Conservation (phyloP, 2,329 filamentous ascomycete genomes). For the Graphiopsis chlorocephala region DNA sequence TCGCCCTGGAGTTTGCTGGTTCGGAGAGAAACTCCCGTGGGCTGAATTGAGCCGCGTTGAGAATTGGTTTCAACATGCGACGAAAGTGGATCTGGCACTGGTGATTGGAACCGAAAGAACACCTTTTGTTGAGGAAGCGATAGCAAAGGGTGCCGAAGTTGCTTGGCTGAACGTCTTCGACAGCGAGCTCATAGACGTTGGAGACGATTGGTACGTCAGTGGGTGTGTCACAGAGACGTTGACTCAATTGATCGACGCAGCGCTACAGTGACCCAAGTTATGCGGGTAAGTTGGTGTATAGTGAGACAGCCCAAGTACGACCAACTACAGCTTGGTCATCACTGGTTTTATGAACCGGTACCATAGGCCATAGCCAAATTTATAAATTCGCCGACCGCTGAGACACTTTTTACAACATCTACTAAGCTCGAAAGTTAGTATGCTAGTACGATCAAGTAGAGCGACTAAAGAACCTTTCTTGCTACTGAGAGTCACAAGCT, state of each 20-base stretch:
- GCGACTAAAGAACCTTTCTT: no score
- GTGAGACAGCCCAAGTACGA: no score
- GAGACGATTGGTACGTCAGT: background rate
- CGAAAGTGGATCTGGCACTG: background rate
- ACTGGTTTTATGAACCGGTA: no score
- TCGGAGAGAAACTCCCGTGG: background rate
- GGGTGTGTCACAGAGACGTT: background rate
- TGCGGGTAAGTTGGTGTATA: no score
- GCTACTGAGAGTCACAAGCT: no score
- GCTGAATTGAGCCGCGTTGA: background rate
- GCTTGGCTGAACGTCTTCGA: background rate
- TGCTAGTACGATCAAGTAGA: no score
- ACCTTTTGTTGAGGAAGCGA: background rate
- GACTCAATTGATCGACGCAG: background rate
- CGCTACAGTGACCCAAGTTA: no score
- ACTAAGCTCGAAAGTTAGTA: no score
- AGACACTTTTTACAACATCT: no score
- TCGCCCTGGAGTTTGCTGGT: background rate
- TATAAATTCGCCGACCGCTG: no score
- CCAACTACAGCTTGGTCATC: no score
- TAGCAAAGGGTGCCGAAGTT: background rate
- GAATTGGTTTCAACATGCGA: background rate
- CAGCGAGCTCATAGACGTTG: background rate
- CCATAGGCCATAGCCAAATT: no score
- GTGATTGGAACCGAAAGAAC: background rate